Conservation (phyloP, 2,329 filamentous ascomycete species). For the Colletotrichum sp. region DNA sequence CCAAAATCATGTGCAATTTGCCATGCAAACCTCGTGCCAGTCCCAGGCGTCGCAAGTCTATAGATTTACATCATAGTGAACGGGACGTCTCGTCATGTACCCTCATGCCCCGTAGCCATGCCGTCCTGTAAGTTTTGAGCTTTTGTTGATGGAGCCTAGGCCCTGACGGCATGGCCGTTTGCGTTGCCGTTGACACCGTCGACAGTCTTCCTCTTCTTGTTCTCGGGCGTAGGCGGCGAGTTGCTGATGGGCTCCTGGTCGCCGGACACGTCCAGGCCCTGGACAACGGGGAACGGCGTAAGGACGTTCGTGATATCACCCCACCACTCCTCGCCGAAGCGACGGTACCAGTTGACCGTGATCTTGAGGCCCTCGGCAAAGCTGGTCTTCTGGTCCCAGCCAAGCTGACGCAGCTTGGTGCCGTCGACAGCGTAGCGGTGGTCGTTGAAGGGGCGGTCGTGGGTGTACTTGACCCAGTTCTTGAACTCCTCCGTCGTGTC, state of each 20-base stretch:
- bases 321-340: conserved; percentile 73
- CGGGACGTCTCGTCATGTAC: background rate
- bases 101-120: background rate
- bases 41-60: background rate
- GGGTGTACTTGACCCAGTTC: conserved; percentile 74
- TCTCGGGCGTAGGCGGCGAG: conserved; percentile 27
- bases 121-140: background rate
- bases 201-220: conserved; percentile 25
- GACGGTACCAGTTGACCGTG: conserved; percentile 74
- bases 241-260: conserved; percentile 48
- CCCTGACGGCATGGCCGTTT: conserved; percentile 1
- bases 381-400: conserved; percentile 71
- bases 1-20: conserved; percentile 10
- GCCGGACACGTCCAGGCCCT: conserved; percentile 57
- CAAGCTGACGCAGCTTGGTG: conserved; percentile 68
- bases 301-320: conserved; percentile 73
- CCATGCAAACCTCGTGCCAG: background rate
- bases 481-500: conserved; percentile 57
- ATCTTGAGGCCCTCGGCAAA: conserved; percentile 67
- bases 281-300: conserved; percentile 69
- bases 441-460: conserved; percentile 81
- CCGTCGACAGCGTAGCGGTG: conserved; percentile 75
- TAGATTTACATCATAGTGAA: background rate
- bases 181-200: conserved; percentile 12
- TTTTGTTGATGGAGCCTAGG: background rate